These are phyloP conservation scores for Dictyostelium purpureum DNA, from an alignment of 78 protist species.

Conservation along the genomic window DNA sequence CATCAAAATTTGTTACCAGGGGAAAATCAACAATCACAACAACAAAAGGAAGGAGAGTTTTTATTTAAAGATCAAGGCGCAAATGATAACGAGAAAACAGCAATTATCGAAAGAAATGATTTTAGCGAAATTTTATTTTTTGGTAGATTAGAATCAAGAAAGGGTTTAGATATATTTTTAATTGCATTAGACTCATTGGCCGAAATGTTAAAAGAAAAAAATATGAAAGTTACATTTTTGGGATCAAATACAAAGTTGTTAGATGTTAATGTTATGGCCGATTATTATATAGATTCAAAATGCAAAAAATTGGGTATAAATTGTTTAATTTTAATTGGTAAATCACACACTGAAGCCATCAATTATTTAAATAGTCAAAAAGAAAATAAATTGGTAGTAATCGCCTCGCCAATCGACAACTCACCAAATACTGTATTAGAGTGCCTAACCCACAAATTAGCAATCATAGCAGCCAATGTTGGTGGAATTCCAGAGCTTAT, in stretches of 20 bases:
- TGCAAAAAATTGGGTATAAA: background rate
- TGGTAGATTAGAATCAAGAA: conserved; percentile 60
- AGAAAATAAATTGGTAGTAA: conserved; percentile 21
- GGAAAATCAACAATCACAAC: background rate
- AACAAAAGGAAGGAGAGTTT: background rate
- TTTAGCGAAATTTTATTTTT: conserved; percentile 50
- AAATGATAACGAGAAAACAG: background rate
- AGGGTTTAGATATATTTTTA: conserved; percentile 64
- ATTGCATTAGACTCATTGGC: conserved; percentile 10
- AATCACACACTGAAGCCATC: conserved; percentile 50
- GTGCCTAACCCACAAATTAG: conserved; percentile 35
- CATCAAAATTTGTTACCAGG: conserved; percentile 75
- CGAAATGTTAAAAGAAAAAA: background rate
- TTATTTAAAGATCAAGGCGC: background rate
- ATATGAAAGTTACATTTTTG: conserved; percentile 11
- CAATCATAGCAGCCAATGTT: conserved; percentile 42
- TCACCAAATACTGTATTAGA: conserved; percentile 74
- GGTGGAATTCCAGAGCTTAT: conserved; percentile 72
- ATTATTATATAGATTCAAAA: background rate
- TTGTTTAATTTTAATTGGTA: conserved; percentile 19
- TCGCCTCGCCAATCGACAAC: conserved; percentile 66
- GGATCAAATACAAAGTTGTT: conserved; percentile 44
- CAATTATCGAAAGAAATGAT: background rate
- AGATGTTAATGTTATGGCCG: conserved; percentile 44
- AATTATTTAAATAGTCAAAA: background rate